Conservation (phyloP, 106 monocot species). For the Acanthochlamys bracteata region DNA sequence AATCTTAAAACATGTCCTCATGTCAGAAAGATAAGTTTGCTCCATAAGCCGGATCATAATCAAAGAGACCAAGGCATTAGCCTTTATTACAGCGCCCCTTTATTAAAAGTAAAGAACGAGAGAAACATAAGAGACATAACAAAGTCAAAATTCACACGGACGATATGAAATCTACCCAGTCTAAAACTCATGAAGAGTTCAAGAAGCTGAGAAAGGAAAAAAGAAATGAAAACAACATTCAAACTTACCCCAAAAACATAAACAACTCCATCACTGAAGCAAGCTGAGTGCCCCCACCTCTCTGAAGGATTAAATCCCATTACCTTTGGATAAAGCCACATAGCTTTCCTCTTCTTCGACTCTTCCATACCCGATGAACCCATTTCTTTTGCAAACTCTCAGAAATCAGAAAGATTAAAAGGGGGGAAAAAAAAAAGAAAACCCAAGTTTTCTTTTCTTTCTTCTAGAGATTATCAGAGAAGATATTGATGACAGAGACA, state of each 20-base stretch:
- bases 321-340: slow-evolving; percentile 93
- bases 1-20: too few species aligned
- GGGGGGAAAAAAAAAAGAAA: too few species aligned
- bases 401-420: too few species aligned
- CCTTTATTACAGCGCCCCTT: not conserved
- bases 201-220: not conserved
- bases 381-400: slow-evolving; percentile 10
- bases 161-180: too few species aligned
- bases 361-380: slow-evolving; percentile 42
- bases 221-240: not conserved
- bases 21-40: too few species aligned
- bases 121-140: too few species aligned
- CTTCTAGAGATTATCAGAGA: too few species aligned
- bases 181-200: not conserved
- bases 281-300: slow-evolving; percentile 98
- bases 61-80: too few species aligned
- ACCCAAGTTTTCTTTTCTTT: too few species aligned
- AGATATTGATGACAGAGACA: not conserved
- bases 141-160: too few species aligned
- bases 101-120: not conserved
- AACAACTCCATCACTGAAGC: slow-evolving; percentile 54
- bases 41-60: too few species aligned
- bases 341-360: slow-evolving; percentile 68
- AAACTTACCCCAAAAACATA: slow-evolving; percentile 83
- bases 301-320: slow-evolving; percentile 75